Base-by-base conservation (phyloP, 495 filamentous ascomycete genomes). In the Tetracladium setigerum region DNA sequence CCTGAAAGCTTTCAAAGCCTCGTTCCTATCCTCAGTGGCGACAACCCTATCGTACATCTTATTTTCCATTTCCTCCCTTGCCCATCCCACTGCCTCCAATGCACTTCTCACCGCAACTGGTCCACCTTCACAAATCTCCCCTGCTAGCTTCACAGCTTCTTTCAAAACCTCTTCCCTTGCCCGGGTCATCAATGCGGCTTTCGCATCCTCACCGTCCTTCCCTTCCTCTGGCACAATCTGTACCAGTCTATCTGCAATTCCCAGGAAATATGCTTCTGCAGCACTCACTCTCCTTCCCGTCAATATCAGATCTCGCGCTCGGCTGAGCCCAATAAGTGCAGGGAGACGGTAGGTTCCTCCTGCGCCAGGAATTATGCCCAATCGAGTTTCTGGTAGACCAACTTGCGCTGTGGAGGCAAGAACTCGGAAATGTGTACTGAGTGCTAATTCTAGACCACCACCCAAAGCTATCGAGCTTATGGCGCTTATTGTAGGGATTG, bases 321-420 rank as follows among this genome's bases (percentile, higher is more conserved):
- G 77, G 7, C 70, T 63, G 4, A 78, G 61, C 4, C 92, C 94
- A 44, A 97, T 81, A 13, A 97, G 57, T 0, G 64, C 65, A 0
- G 86, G 88, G 0, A 98, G 74, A 4, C 92, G 81, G 61, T 86
- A 89, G 0, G 89, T 95, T 14, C 92, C 92, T 5, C 92, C 92
- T 0, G 92, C 94, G 36, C 92, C 92, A 5, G 92, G 92, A 48
- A 97, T 84, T 57, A 98, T 97, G 17, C 83, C 92, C 1, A 98
- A 75, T 0, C 88, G 69, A 0, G 92, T 96, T 58, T 98, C 92
- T 2, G 92, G 92, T 2, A 98, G 76, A 1, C 78, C 91, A 46
- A 98, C 79, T 38, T 71, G 67, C 17, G 85, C 82, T 35, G 74
- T 78, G 11, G 84, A 82, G 31, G 78, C 72, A 53, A 95, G 79